A percentile compares a stretch with the other conserved stretches of the same genome.
These are phyloP conservation scores for Rhodosporidiobolus sp. DNA, from an alignment of 768 basidiomycete species.

Conservation along the genomic window DNA sequence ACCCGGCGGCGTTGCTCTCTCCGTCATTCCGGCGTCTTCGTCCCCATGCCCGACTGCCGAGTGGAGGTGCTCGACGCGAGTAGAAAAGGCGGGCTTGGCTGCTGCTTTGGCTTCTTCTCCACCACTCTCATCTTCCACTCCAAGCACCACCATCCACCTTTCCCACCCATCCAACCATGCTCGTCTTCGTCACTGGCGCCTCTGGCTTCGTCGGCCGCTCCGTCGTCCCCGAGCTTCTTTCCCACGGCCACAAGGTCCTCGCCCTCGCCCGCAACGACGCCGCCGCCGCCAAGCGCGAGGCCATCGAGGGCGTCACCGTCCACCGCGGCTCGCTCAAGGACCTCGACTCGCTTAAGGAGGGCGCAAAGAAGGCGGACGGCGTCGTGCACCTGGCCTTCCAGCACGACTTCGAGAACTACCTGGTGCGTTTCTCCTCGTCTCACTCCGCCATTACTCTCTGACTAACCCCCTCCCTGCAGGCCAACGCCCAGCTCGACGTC, in stretches of 20 bases:
- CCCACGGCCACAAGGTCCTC: background rate
- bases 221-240: background rate
- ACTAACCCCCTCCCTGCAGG: background rate
- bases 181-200: background rate
- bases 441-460: too few relatives aligned
- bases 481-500: conserved; percentile 2
- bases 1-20: too few relatives aligned
- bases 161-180: too few relatives aligned
- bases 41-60: too few relatives aligned
- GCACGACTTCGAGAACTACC: conserved; percentile 6
- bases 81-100: too few relatives aligned
- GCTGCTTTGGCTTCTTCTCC: too few relatives aligned
- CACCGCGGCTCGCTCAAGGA: conserved; percentile 41
- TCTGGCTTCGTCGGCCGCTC: background rate
- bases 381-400: conserved; percentile 27
- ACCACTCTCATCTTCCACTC: too few relatives aligned
- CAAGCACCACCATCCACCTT: too few relatives aligned
- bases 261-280: conserved; percentile 19
- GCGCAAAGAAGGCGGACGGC: conserved; percentile 20
- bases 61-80: too few relatives aligned
- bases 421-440: background rate
- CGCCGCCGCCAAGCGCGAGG: conserved; percentile 26
- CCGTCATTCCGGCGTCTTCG: too few relatives aligned
- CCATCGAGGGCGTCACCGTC: conserved; percentile 2
- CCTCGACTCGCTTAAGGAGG: conserved; percentile 24